phyloP scores from a whole-genome alignment of 2,329 filamentous ascomycete species.

The Alternaria dauci region DNA sequence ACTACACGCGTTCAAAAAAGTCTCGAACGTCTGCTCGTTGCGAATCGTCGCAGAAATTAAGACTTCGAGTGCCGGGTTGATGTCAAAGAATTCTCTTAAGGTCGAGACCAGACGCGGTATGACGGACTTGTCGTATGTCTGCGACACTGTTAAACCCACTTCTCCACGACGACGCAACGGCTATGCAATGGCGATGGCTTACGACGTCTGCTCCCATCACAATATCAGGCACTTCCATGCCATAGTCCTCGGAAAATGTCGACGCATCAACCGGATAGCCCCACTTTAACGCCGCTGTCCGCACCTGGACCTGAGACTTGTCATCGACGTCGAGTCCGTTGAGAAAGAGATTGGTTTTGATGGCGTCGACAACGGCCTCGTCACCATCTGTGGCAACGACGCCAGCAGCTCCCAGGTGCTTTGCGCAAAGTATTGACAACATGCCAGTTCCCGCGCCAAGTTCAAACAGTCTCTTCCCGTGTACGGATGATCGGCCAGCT shows the following conservation, averaged over 20 bases:
- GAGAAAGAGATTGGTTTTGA: conserved; percentile 73
- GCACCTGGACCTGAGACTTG: conserved; percentile 45
- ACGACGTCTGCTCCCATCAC: conserved; percentile 78
- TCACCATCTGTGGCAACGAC: conserved; percentile 79
- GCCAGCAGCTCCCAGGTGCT: conserved; percentile 66
- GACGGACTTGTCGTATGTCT: conserved; percentile 74
- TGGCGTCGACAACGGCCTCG: conserved; percentile 71
- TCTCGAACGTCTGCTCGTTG: conserved; percentile 72
- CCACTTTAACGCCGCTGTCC: conserved; percentile 69
- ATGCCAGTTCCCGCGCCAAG: conserved; percentile 81
- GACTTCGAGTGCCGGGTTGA: conserved; percentile 65
- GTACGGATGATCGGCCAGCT: conserved; percentile 58
- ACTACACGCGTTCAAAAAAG: conserved; percentile 68
- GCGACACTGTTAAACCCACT: conserved; percentile 26
- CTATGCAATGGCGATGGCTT: conserved; percentile 37
- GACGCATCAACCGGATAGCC: conserved; percentile 66
- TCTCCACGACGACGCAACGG: conserved; percentile 12
- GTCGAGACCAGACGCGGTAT: conserved; percentile 72
- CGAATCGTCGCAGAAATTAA: conserved; percentile 76
- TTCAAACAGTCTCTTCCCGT: conserved; percentile 70
- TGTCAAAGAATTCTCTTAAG: conserved; percentile 66
- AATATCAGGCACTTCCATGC: conserved; percentile 63
- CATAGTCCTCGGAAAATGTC: conserved; percentile 64
- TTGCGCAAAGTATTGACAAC: conserved; percentile 76
- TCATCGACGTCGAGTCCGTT: conserved; percentile 67